Base-by-base conservation (phyloP, 2,329 filamentous ascomycete species). In the Apiospora aurea region DNA sequence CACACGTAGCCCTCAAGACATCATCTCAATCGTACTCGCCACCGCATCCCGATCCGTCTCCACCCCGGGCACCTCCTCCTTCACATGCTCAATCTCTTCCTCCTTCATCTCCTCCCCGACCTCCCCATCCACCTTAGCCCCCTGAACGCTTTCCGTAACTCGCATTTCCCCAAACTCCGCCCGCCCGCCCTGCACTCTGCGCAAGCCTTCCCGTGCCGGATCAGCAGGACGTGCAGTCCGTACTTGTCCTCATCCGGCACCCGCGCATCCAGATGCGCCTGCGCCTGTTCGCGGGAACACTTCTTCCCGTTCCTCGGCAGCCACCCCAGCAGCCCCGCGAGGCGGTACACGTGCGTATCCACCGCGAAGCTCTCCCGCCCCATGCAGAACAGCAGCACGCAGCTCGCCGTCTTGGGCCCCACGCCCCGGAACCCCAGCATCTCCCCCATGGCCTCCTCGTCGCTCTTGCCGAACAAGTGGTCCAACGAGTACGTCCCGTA, bases 391-490 rank as follows among this genome's bases (percentile, higher is more conserved):
- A 88, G 80, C 43, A 87, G 75, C 11, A 88, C 86, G 75, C 87
- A 88, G 73, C 83, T 84, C 10, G 87, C 87, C 46, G 86, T 89
- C 81, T 88, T 89, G 74, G 86, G 85, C 0, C 87, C 87, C 1
- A 89, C 85, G 69, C 87, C 87, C 41, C 82, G 80, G 75, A 87
- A 88, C 13, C 81, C 79, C 66, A 88, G 80, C 73, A 89, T 79
- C 79, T 87, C 85, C 57, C 78, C 77, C 85, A 88, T 87, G 57
- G 84, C 86, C 10, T 85, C 86, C 10, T 84, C 83, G 75, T 86
- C 82, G 2, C 79, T 78, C 7, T 75, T 29, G 26, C 26, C 73
- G 67, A 86, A 85, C 16, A 89, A 79, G 75, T 88, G 85, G 71
- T 89, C 85, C 1, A 89, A 81, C 21, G 84, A 85, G 75, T 86